Evolutionary conservation across 1,284 basidiomycete species (phyloP).

Genomic region (Austroboletus niveus): DNA sequence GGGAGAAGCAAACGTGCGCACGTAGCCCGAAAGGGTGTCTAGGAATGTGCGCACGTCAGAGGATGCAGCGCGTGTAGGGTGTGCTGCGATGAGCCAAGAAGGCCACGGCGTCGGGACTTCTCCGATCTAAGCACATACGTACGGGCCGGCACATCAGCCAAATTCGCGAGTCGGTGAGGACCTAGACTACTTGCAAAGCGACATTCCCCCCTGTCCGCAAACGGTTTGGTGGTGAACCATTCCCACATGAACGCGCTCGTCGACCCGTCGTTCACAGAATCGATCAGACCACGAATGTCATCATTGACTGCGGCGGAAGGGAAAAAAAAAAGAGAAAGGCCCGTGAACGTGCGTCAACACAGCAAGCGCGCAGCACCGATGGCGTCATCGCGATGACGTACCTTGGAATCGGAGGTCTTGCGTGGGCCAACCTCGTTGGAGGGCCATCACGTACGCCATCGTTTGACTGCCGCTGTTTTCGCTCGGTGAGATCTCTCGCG

Average conservation of each 20-base stretch:
- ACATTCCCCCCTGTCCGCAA: slow-evolving; percentile 77
- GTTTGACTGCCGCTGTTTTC: slow-evolving; percentile 75
- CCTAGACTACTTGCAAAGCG: slow-evolving; percentile 61
- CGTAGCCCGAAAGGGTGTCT: slow-evolving; percentile 58
- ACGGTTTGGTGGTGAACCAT: slow-evolving; percentile 98
- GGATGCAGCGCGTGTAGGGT: slow-evolving; percentile 59
- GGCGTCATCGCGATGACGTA: slow-evolving; percentile 29
- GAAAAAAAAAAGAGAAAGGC: too few species aligned
- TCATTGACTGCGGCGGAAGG: slow-evolving; percentile 65
- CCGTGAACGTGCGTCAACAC: not conserved
- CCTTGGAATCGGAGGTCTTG: slow-evolving; percentile 75
- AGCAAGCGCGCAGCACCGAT: not conserved
- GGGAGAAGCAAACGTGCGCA: slow-evolving; percentile 65
- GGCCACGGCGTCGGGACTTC: slow-evolving; percentile 94
- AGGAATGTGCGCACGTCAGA: slow-evolving; percentile 64
- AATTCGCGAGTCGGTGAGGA: not conserved
- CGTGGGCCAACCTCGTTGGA: slow-evolving; percentile 81
- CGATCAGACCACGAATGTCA: slow-evolving; percentile 84
- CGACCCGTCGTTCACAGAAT: slow-evolving; percentile 85
- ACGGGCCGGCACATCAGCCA: not conserved
- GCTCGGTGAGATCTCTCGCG: not conserved
- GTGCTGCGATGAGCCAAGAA: slow-evolving; percentile 90
- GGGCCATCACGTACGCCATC: slow-evolving; percentile 93
- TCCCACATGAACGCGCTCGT: slow-evolving; percentile 93
- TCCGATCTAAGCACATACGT: slow-evolving; percentile 59